These are phyloP conservation scores for Euphorbia corollata DNA, from an alignment of 441 rosid genomes.

Conservation along the genomic window DNA sequence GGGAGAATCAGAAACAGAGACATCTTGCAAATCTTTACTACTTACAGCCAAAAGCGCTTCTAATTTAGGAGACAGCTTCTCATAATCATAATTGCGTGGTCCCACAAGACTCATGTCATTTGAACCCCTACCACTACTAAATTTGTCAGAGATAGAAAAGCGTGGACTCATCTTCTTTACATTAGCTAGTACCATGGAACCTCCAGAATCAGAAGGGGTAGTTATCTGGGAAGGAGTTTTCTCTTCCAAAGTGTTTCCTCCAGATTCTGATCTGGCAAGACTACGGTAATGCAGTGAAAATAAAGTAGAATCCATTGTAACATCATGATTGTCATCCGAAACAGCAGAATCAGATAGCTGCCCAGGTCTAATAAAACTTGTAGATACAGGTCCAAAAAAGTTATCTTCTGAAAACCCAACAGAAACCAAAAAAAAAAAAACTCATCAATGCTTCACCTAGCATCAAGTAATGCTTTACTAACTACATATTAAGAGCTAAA, in stretches of 20 bases:
- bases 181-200: constrained; percentile 54
- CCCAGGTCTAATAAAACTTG: constrained; percentile 69
- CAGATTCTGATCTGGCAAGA: constrained; percentile 64
- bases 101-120: constrained; percentile 88
- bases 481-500: not conserved
- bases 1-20: constrained; percentile 23
- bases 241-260: constrained; percentile 48
- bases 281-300: constrained; percentile 90
- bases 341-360: constrained; percentile 57
- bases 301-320: constrained; percentile 89
- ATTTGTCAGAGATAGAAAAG: constrained; percentile 30
- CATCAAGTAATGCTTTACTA: not conserved
- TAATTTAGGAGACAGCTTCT: constrained; percentile 56
- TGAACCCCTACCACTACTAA: constrained; percentile 57
- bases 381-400: constrained; percentile 86
- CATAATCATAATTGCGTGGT: constrained; percentile 52
- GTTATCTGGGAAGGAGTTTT: constrained; percentile 42
- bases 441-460: constrained; percentile 12
- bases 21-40: constrained; percentile 29
- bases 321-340: constrained; percentile 65
- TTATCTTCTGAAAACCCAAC: constrained; percentile 42
- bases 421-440: constrained; percentile 5
- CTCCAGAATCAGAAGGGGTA: constrained; percentile 43
- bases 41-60: constrained; percentile 65
- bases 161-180: constrained; percentile 39